A percentile compares a stretch with the other conserved stretches of the same genome.
Evolutionary conservation across 2,329 filamentous ascomycete species (phyloP).

Genomic region (Davidsoniella eucalypti): DNA sequence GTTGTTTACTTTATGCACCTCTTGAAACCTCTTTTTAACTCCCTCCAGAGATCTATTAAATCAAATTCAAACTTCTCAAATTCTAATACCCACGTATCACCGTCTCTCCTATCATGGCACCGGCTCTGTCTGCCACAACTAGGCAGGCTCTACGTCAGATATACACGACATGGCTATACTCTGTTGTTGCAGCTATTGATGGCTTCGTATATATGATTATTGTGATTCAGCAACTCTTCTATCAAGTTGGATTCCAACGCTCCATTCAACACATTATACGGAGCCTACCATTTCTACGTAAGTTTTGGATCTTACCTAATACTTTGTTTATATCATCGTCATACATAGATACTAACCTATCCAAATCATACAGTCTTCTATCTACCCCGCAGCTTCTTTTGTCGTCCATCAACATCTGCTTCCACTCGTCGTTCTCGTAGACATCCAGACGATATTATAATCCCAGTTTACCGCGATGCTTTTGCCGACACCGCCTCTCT

Average conservation of each 20-base stretch:
- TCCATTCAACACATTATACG: neutral
- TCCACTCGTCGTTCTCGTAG: conserved; percentile 6
- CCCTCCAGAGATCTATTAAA: no score
- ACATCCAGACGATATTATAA: conserved; percentile 9
- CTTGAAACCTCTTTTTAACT: no score
- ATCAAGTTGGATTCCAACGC: conserved; percentile 7
- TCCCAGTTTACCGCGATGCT: conserved; percentile 16
- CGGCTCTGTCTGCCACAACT: neutral
- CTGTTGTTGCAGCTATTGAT: neutral
- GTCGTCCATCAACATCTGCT: conserved; percentile 3
- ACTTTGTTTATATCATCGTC: neutral
- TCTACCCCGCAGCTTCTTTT: conserved; percentile 7
- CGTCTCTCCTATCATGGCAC: neutral
- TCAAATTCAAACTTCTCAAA: neutral
- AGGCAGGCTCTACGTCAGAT: neutral
- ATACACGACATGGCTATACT: no score
- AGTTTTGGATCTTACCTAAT: conserved; percentile 10
- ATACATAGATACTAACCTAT: neutral
- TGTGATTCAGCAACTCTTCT: conserved; percentile 8
- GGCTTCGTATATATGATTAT: conserved; percentile 6
- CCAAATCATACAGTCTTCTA: conserved; percentile 1
- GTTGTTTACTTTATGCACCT: no score
- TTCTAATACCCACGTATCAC: neutral
- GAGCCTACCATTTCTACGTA: conserved; percentile 56
- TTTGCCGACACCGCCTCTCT: conserved; percentile 54